phyloP scores from a whole-genome alignment of 2,329 filamentous ascomycete genomes.

The Diaporthe longicolla region DNA sequence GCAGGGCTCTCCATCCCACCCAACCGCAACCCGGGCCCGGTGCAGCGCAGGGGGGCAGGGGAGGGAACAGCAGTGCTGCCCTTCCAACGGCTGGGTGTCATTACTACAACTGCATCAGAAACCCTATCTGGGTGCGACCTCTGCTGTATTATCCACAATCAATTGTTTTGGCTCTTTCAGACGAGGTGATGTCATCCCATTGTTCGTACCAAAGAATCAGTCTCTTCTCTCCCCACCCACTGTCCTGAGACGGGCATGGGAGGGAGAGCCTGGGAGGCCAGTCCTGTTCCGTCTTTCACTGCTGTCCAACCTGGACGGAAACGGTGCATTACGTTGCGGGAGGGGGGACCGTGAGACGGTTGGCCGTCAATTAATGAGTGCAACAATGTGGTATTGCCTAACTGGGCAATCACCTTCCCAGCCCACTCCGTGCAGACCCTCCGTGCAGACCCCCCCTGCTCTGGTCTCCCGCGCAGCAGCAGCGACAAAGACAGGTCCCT shows the following conservation, averaged over 20 bases:
- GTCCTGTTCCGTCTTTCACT: constrained; percentile 3
- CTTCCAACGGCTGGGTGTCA: constrained; percentile 23
- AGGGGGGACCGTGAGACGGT: neutral
- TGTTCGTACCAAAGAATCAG: neutral
- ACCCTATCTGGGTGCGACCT: constrained; percentile 28
- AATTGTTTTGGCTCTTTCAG: neutral
- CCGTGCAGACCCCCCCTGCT: neutral
- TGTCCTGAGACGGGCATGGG: constrained; percentile 17
- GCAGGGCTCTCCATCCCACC: neutral
- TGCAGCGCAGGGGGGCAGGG: neutral
- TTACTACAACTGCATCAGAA: constrained; percentile 21
- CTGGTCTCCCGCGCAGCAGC: too few relatives aligned
- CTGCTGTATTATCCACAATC: too few relatives aligned
- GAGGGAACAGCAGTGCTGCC: too few relatives aligned
- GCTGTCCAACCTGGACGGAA: neutral
- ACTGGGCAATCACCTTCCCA: constrained; percentile 12
- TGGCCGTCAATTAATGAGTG: neutral
- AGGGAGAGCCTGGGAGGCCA: neutral
- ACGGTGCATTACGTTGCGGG: constrained; percentile 7
- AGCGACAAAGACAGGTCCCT: constrained; percentile 13
- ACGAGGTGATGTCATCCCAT: constrained; percentile 30
- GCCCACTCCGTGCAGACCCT: neutral
- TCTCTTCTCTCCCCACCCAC: neutral
- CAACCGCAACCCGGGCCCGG: neutral
- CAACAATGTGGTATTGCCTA: constrained; percentile 3